Evolutionary conservation across 2,329 filamentous ascomycete genomes (phyloP).

Genomic region (Sporothrix dimorphospora): DNA sequence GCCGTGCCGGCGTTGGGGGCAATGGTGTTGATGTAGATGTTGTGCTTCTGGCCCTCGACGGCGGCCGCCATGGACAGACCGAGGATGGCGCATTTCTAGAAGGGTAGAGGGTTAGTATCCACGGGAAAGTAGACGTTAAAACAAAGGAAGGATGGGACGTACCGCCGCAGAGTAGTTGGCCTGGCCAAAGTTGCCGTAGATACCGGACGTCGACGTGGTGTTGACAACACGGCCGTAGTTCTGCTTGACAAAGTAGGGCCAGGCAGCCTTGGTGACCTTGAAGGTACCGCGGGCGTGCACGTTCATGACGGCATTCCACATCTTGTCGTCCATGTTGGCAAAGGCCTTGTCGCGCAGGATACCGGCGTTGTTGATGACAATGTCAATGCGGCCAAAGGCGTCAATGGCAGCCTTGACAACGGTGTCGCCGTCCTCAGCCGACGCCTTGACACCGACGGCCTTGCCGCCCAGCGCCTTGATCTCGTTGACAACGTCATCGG

Average conservation of each 20-base stretch:
- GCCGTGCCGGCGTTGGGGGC: conserved; percentile 95
- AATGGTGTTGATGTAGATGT: conserved; percentile 98
- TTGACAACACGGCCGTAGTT: conserved; percentile 98
- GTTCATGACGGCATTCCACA: conserved; percentile 90
- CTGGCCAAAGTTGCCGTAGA: conserved; percentile 99
- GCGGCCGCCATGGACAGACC: conserved; percentile 93
- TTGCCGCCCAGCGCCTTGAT: conserved; percentile 88
- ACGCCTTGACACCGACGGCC: conserved; percentile 90
- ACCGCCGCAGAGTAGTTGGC: conserved; percentile 93
- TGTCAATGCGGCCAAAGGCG: conserved; percentile 88
- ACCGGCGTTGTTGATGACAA: conserved; percentile 96
- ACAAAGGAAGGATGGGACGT: conserved; percentile 47
- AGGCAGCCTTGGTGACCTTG: conserved; percentile 95
- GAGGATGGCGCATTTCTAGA: conserved; percentile 84
- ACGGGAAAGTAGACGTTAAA: too few species aligned
- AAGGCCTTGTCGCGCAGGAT: conserved; percentile 98
- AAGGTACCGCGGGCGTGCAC: conserved; percentile 95
- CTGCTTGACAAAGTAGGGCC: conserved; percentile 97
- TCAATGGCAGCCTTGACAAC: conserved; percentile 95
- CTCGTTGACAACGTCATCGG: conserved; percentile 86
- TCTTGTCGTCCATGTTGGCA: conserved; percentile 91
- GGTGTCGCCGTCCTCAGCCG: conserved; percentile 86
- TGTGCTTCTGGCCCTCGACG: conserved; percentile 92
- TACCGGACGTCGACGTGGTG: conserved; percentile 94
- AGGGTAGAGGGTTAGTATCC: background rate